Base-by-base conservation (phyloP, 176 grass and related monocot species). In the Avena sativa region DNA sequence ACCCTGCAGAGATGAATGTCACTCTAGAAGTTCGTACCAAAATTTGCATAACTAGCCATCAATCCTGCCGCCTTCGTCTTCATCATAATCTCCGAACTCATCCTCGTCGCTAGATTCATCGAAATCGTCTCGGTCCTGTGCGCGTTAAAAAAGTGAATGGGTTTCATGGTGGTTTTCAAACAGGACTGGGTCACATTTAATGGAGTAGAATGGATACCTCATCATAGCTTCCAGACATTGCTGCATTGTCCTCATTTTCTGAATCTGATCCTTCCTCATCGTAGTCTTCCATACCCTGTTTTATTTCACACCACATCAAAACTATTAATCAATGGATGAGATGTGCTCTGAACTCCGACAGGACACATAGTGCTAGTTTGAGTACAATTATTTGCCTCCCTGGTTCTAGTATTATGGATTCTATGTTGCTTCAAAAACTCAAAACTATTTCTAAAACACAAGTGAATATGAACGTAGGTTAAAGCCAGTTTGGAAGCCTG, bases 241-340 rank as follows among this genome's bases (percentile, higher is more conserved):
- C 11, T 51, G 2, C 56, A 7, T 43, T 58, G 52, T 77, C 55
- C n/a, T 90, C 79, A 23, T 69, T 74, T 90, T 87, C 86, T 51
- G 90, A 91, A 74, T 79, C 81, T 81, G 88, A 95, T 40, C 11
- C 76, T 74, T 92, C 90, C 46, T 83, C 90, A 40, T 91, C 88
- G 26, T 88, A 84, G 28, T 81, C 90, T 57, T 89, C 88, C 34
- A 98, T 91, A 38, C 92, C 93, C 97, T 98, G 61, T 80, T 89
- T 89, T 85, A 68, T 78, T 69, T 86, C 64, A 59, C 15, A 84
- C 55, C 9, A 89, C 12, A 78, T 46, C 74, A 34, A 68, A 80
- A 28, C 55, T 4, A 74, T 38, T 59, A 69, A 38, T 21, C 60
- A 36, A 20, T 17, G 56, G 70, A 82, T 9, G 46, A 16, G 11